Evolutionary conservation across 345 rosid species (phyloP).

Genomic region (Eucalyptus paniculata): DNA sequence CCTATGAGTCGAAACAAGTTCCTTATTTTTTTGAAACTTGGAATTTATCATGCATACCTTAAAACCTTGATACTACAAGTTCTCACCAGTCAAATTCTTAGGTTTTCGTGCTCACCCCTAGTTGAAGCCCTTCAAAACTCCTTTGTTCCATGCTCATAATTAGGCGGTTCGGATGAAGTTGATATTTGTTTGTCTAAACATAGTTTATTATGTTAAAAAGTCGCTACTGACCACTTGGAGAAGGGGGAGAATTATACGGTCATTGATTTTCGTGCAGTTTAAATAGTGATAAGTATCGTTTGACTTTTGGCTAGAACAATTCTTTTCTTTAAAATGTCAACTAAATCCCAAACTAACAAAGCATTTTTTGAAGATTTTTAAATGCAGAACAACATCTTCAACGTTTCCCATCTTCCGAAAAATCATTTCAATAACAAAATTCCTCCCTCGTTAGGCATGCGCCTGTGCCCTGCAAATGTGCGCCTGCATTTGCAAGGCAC

Average conservation of each 20-base stretch:
- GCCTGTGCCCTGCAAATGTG: background rate
- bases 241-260: background rate
- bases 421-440: background rate
- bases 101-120: no score
- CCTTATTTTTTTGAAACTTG: no score
- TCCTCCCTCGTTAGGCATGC: background rate
- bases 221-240: background rate
- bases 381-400: background rate
- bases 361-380: background rate
- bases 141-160: background rate
- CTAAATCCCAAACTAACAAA: background rate
- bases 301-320: background rate
- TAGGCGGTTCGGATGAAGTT: background rate
- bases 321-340: background rate
- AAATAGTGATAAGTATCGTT: background rate
- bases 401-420: background rate
- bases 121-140: background rate
- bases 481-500: background rate
- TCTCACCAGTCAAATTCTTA: no score
- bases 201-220: background rate
- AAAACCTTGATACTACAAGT: no score
- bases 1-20: no score
- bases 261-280: background rate
- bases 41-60: no score
- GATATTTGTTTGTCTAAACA: background rate